A percentile compares a stretch with the other conserved stretches of the same genome.
Conservation (phyloP, 108 stramenopile species). For the Cylindrotheca closterium region DNA sequence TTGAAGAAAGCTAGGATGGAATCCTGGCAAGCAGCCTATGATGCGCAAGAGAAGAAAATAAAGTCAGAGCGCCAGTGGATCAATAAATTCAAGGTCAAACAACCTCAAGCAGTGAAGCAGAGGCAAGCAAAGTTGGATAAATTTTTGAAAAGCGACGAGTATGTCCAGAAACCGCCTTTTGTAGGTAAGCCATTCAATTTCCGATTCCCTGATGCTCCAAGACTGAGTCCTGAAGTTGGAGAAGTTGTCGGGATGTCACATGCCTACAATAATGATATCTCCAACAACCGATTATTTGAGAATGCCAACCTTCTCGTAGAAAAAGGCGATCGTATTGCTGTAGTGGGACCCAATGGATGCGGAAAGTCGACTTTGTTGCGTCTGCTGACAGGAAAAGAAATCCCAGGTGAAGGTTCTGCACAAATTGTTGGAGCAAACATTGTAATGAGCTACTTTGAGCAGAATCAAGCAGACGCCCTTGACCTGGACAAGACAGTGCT, state of each 20-base stretch:
- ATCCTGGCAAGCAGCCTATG: conserved; percentile 91
- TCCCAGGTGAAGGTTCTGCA: conserved; percentile 68
- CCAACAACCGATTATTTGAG: conserved; percentile 80
- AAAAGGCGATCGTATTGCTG: conserved; percentile 90
- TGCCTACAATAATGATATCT: conserved; percentile 78
- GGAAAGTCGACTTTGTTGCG: conserved; percentile 91
- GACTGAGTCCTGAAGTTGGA: conserved; percentile 86
- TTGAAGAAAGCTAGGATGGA: conserved; percentile 92
- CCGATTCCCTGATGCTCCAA: conserved; percentile 94
- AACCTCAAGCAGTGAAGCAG: conserved; percentile 85
- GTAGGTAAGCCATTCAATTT: conserved; percentile 90
- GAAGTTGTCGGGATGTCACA: conserved; percentile 73
- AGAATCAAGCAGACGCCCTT: conserved; percentile 94
- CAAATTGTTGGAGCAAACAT: conserved; percentile 78
- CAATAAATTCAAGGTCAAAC: conserved; percentile 85
- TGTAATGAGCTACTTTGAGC: conserved; percentile 89
- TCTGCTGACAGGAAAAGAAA: conserved; percentile 80
- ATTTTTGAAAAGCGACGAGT: conserved; percentile 85
- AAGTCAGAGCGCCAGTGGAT: conserved; percentile 93
- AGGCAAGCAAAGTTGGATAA: conserved; percentile 75
- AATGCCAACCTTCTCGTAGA: conserved; percentile 76
- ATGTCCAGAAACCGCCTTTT: conserved; percentile 92
- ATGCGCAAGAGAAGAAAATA: conserved; percentile 94
- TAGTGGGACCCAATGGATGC: conserved; percentile 74
- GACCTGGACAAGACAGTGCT: conserved; percentile 89